These are phyloP conservation scores for Penicillium nucicola DNA, from an alignment of 495 filamentous ascomycete species.

Conservation along the genomic window DNA sequence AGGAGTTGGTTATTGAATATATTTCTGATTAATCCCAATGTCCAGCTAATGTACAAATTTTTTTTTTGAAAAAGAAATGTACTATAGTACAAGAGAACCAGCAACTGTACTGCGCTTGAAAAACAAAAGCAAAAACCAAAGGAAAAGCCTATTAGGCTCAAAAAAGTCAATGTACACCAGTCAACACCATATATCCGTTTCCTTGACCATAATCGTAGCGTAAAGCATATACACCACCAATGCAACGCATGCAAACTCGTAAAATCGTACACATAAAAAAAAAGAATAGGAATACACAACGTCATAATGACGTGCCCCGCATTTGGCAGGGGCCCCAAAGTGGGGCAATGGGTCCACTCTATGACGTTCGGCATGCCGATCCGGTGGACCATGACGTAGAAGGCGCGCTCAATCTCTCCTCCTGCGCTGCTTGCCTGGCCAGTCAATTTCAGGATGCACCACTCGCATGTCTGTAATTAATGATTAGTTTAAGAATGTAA, in stretches of 20 bases:
- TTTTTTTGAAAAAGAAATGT: conserved; percentile 1
- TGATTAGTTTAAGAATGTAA: conserved; percentile 4
- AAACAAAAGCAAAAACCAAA: background rate
- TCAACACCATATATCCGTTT: background rate
- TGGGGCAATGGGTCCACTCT: background rate
- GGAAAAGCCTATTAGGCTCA: too few species aligned
- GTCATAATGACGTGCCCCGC: conserved; percentile 18
- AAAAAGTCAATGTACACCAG: background rate
- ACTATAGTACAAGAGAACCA: conserved; percentile 6
- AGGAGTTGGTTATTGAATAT: background rate
- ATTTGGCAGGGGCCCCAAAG: background rate
- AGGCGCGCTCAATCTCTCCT: conserved; percentile 33
- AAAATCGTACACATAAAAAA: conserved; percentile 20
- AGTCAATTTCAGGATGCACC: conserved; percentile 82
- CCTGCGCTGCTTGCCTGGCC: conserved; percentile 62
- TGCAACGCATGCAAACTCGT: conserved; percentile 24
- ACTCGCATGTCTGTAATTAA: conserved; percentile 65
- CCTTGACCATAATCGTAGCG: background rate
- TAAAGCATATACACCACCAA: conserved; percentile 16
- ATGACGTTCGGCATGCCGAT: conserved; percentile 24
- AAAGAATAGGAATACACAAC: conserved; percentile 1
- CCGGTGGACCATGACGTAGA: conserved; percentile 1
- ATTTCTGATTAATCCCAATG: background rate
- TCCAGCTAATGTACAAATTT: conserved; percentile 9
- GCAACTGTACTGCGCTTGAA: conserved; percentile 2